These are phyloP conservation scores for Corymbia citriodora DNA, from an alignment of 441 rosid species.

Conservation along the genomic window DNA sequence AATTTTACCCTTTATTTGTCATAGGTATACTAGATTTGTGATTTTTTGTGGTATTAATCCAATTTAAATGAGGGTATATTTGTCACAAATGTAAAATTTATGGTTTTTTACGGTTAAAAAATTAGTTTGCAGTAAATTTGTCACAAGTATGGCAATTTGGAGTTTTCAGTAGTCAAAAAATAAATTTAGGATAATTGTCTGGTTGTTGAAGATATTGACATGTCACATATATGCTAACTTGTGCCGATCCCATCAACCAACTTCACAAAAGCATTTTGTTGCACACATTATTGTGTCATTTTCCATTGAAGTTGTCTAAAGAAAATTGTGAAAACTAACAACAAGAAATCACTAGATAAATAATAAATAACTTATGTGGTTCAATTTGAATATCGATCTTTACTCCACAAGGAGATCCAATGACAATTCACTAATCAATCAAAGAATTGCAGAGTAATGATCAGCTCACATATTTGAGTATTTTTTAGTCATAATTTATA, in stretches of 20 bases:
- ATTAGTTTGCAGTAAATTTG: no score
- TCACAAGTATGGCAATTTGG: no score
- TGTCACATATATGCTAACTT: no score
- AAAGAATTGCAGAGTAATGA: background rate
- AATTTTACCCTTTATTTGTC: no score
- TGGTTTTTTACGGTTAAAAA: no score
- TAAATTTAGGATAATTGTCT: no score
- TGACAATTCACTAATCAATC: background rate
- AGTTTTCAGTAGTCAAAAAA: no score
- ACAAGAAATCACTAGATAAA: background rate
- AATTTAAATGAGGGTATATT: no score
- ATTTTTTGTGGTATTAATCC: no score
- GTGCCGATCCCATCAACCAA: background rate
- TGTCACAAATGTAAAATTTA: no score
- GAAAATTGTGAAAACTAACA: background rate
- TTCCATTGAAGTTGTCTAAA: background rate
- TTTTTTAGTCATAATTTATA: background rate
- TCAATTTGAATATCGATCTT: fast-evolving
- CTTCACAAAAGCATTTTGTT: background rate
- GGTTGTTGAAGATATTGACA: no score
- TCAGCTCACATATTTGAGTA: fast-evolving
- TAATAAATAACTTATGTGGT: background rate
- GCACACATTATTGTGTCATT: fast-evolving
- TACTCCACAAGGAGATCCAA: fast-evolving
- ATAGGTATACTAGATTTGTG: no score